Evolutionary conservation across 768 basidiomycete genomes (phyloP).

Genomic region (Lactifluus piperatus): DNA sequence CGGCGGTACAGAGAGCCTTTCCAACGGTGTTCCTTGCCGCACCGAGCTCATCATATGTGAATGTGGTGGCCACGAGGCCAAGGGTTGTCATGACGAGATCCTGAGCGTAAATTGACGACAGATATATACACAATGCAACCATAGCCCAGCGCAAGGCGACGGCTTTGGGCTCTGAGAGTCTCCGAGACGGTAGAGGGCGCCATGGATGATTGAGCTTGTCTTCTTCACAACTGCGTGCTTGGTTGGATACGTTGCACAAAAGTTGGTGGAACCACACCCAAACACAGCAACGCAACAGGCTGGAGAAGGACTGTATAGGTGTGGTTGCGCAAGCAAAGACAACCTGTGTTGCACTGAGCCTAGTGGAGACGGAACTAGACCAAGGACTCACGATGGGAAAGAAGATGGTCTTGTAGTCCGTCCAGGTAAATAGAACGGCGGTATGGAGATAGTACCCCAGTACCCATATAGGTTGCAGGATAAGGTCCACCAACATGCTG

Average conservation of each 20-base stretch:
- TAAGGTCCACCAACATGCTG: background rate
- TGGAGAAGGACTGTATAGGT: constrained; percentile 3
- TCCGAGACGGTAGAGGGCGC: constrained; percentile 24
- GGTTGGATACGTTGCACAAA: constrained; percentile 24
- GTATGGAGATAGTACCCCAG: constrained; percentile 19
- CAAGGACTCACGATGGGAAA: constrained; percentile 23
- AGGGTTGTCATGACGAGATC: constrained; percentile 18
- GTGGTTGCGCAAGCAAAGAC: constrained; percentile 20
- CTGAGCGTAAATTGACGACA: constrained; percentile 11
- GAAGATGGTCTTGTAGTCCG: constrained; percentile 27
- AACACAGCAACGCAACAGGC: constrained; percentile 4
- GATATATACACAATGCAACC: constrained; percentile 15
- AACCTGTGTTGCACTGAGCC: background rate
- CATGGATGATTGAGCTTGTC: constrained; percentile 23
- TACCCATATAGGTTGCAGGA: constrained; percentile 1
- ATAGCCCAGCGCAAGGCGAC: constrained; percentile 19
- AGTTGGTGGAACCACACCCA: constrained; percentile 25
- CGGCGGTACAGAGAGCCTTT: constrained; percentile 20
- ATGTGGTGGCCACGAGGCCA: constrained; percentile 19
- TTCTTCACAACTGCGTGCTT: constrained; percentile 20
- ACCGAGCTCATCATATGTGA: constrained; percentile 15
- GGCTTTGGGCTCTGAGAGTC: constrained; percentile 18
- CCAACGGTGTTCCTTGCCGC: constrained; percentile 9
- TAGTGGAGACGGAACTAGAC: background rate
- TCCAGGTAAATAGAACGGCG: constrained; percentile 24